Evolutionary conservation across 305 asterid genomes (phyloP).

Genomic region (Fraxinus sp.): DNA sequence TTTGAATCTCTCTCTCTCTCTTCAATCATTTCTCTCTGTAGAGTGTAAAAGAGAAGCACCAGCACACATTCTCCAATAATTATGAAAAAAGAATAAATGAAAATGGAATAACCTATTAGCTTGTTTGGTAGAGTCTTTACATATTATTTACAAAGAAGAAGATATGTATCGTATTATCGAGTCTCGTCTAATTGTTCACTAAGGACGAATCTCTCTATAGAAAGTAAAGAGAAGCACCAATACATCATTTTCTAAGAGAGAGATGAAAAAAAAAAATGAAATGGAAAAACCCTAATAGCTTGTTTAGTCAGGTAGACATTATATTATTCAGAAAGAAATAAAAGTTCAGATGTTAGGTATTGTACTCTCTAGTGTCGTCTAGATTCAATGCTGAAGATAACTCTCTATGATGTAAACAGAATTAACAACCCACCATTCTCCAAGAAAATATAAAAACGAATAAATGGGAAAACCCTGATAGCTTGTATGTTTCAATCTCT

Average conservation of each 20-base stretch:
- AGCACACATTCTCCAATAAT: constrained; percentile 47
- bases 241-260: not conserved
- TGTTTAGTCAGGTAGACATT: not conserved
- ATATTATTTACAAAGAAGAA: not conserved
- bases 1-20: constrained; percentile 31
- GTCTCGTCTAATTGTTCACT: not conserved
- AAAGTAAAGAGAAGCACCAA: not conserved
- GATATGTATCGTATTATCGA: not conserved
- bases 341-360: not conserved
- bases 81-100: not conserved
- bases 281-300: not conserved
- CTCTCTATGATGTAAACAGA: not conserved
- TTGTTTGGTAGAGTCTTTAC: not conserved
- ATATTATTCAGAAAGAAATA: not conserved
- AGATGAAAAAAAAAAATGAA: no score
- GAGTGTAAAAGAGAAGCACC: constrained; percentile 26
- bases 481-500: not conserved
- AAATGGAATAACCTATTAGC: not conserved
- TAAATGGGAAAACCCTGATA: not conserved
- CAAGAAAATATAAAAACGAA: not conserved
- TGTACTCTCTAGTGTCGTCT: not conserved
- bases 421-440: not conserved
- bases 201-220: not conserved
- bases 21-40: constrained; percentile 2
- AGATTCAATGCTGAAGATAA: not conserved